Conservation (phyloP, 148 eudicot genomes). For the Diospyros kaki region DNA sequence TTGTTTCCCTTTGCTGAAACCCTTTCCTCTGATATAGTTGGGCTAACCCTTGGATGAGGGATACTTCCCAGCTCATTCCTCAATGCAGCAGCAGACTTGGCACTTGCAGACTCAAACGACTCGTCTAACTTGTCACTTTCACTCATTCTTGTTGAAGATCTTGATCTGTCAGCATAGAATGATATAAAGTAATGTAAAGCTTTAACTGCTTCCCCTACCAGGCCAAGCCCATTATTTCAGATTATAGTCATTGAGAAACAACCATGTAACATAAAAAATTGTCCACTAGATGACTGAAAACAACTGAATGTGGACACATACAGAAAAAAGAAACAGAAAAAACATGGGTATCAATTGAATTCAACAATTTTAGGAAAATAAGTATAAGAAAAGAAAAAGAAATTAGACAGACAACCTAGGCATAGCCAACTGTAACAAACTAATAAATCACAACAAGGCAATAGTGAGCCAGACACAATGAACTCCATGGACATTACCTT, state of each 20-base stretch:
- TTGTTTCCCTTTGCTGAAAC: slow-evolving; percentile 2
- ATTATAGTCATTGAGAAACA: neutral
- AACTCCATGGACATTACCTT: neutral
- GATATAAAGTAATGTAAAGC: neutral
- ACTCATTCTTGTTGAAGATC: slow-evolving; percentile 7
- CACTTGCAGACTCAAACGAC: slow-evolving; percentile 17
- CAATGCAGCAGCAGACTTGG: neutral
- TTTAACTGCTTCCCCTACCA: neutral
- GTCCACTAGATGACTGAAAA: neutral
- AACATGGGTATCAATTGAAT: neutral
- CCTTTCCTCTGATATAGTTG: neutral
- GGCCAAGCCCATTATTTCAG: neutral
- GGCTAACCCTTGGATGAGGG: neutral
- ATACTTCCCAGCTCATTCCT: neutral
- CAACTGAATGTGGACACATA: neutral
- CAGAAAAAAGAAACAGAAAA: neutral
- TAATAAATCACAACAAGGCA: neutral
- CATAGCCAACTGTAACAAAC: neutral
- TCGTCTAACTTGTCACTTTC: neutral
- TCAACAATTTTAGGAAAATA: too few species aligned
- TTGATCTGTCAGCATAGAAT: slow-evolving; percentile 25
- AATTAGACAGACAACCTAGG: neutral
- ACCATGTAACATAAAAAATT: neutral
- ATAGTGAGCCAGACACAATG: neutral
- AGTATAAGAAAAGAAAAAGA: neutral